Conservation (phyloP, 1,284 basidiomycete species). For the Pseudozyma pruni region DNA sequence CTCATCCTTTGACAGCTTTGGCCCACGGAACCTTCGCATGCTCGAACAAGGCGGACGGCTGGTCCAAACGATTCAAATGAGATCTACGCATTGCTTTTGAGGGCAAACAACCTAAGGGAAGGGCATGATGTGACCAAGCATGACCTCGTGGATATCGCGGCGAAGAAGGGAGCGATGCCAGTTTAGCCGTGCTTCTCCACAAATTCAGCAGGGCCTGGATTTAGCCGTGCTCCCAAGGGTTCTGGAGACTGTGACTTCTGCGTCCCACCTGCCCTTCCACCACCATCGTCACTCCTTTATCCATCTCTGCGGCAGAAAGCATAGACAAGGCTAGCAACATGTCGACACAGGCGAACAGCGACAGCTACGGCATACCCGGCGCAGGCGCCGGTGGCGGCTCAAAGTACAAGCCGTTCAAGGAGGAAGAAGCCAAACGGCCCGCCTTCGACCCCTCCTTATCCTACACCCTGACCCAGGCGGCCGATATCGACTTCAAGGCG, state of each 20-base stretch:
- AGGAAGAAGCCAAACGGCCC: slow-evolving; percentile 34
- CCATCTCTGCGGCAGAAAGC: background rate
- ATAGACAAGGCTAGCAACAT: background rate
- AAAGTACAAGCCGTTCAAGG: slow-evolving; percentile 49
- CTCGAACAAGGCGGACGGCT: too few species aligned
- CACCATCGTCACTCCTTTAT: too few species aligned
- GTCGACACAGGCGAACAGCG: too few species aligned
- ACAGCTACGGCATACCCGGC: slow-evolving; percentile 43
- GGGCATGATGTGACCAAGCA: too few species aligned
- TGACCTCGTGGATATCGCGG: slow-evolving; percentile 32
- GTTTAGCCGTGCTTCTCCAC: slow-evolving; percentile 16
- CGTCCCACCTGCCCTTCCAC: background rate
- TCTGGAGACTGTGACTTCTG: too few species aligned
- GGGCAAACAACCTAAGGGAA: too few species aligned
- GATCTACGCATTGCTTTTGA: too few species aligned
- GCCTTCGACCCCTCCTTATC: slow-evolving; percentile 30
- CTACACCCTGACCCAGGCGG: slow-evolving; percentile 41
- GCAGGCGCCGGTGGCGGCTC: slow-evolving; percentile 34
- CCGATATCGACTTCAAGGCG: slow-evolving; percentile 38
- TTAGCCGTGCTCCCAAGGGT: slow-evolving; percentile 6
- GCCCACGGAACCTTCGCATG: too few species aligned
- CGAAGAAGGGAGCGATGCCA: background rate
- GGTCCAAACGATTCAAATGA: too few species aligned
- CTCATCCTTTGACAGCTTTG: too few species aligned
- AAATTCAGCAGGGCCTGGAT: slow-evolving; percentile 19